These are phyloP conservation scores for Meira nashicola DNA, from an alignment of 1,284 basidiomycete species.

Conservation along the genomic window DNA sequence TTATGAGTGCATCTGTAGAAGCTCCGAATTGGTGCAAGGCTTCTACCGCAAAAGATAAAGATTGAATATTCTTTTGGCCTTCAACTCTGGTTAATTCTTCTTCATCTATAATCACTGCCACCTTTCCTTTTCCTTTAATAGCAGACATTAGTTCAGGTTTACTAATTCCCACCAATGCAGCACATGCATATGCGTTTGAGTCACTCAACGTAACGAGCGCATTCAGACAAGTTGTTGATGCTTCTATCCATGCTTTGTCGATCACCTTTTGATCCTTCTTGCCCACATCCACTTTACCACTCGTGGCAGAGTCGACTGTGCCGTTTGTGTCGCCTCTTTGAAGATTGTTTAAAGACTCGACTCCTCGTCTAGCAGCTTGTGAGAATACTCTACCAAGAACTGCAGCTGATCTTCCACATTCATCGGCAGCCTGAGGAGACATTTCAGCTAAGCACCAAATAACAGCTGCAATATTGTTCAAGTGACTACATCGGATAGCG, in stretches of 20 bases:
- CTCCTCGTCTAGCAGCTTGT: neutral
- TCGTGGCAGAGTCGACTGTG: neutral
- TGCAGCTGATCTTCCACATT: neutral
- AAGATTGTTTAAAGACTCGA: neutral
- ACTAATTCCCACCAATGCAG: conserved; percentile 15
- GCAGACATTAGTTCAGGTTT: neutral
- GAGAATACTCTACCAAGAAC: neutral
- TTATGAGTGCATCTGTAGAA: too few species aligned
- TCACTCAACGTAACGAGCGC: conserved; percentile 9
- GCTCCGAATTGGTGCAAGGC: neutral
- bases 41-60: neutral
- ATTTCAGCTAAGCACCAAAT: conserved; percentile 13
- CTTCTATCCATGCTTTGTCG: conserved; percentile 5
- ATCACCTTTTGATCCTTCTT: conserved; percentile 1
- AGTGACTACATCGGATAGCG: neutral
- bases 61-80: neutral
- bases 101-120: neutral
- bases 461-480: conserved; percentile 4
- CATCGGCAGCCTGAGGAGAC: neutral
- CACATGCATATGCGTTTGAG: neutral
- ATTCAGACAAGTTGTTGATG: conserved; percentile 2
- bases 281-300: neutral
- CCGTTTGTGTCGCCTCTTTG: neutral
- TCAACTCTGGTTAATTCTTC: conserved; percentile 2
- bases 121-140: conserved; percentile 3